phyloP scores from a whole-genome alignment of 1,284 basidiomycete species.

The Pseudozyma thailandica region DNA sequence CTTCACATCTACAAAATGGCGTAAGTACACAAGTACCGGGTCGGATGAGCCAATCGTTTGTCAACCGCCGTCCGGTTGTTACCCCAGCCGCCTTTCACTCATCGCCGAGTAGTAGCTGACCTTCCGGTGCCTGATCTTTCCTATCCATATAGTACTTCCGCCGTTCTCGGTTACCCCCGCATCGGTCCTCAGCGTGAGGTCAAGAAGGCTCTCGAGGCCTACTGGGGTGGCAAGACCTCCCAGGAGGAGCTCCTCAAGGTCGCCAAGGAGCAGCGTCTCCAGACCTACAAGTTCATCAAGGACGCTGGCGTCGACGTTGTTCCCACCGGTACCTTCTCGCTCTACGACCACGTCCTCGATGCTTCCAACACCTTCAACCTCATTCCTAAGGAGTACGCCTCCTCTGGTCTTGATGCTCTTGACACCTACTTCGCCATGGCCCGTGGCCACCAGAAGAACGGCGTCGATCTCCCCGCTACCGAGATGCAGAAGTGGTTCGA shows the following conservation, averaged over 20 bases:
- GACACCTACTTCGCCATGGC: conserved; percentile 95
- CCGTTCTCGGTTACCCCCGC: conserved; percentile 89
- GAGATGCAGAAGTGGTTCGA: conserved; percentile 99
- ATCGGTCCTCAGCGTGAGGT: conserved; percentile 96
- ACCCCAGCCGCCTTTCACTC: background rate
- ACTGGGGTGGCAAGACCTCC: conserved; percentile 94
- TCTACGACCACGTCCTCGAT: conserved; percentile 99
- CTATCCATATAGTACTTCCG: conserved; percentile 44
- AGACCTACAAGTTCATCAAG: conserved; percentile 90
- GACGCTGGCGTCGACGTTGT: conserved; percentile 87
- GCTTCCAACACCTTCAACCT: conserved; percentile 96
- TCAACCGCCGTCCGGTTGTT: no score
- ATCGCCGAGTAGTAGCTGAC: no score
- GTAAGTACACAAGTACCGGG: conserved; percentile 18
- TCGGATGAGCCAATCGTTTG: no score
- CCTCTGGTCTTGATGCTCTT: conserved; percentile 85
- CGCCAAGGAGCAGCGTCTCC: conserved; percentile 88
- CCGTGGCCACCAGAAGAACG: conserved; percentile 90
- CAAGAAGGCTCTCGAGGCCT: conserved; percentile 84
- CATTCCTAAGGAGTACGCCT: conserved; percentile 92
- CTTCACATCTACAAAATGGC: conserved; percentile 37
- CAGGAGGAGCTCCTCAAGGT: conserved; percentile 89
- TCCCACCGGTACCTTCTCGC: conserved; percentile 96
- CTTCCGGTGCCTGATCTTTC: background rate
- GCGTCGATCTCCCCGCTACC: conserved; percentile 94